A percentile compares a stretch with the other conserved stretches of the same genome.
Conservation (phyloP, 23 red algal species). For the Pyropia haitanensis region DNA sequence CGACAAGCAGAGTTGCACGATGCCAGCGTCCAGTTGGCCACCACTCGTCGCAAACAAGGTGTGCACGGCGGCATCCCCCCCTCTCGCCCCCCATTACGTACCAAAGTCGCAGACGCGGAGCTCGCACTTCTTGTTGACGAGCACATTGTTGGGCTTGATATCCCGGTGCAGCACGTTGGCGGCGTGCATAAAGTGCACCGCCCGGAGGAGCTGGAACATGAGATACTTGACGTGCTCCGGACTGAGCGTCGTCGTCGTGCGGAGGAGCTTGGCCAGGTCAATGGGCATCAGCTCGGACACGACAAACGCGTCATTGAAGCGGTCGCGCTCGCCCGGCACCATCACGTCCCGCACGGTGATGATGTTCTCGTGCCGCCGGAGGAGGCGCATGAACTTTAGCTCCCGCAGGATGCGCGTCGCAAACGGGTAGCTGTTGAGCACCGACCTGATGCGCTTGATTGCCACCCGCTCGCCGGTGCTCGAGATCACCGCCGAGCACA, state of each 20-base stretch:
- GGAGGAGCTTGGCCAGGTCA: constrained; percentile 70
- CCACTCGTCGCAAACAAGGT: no score
- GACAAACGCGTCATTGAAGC: constrained; percentile 85
- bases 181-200: constrained; percentile 74
- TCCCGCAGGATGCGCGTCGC: constrained; percentile 91
- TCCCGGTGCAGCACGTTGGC: constrained; percentile 87
- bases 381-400: constrained; percentile 88
- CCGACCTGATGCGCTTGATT: constrained; percentile 82
- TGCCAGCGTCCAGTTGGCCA: no score
- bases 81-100: no score
- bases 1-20: no score
- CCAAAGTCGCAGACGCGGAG: constrained; percentile 92
- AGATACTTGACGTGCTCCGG: constrained; percentile 69
- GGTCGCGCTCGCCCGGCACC: constrained; percentile 60
- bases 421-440: constrained; percentile 67
- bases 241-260: constrained; percentile 55
- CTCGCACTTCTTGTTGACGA: constrained; percentile 82
- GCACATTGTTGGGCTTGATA: constrained; percentile 91
- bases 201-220: constrained; percentile 91
- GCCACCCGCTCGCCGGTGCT: constrained; percentile 76
- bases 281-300: constrained; percentile 97
- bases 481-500: constrained; percentile 60
- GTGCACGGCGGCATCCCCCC: no score
- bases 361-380: constrained; percentile 91
- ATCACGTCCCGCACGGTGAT: constrained; percentile 80